Evolutionary conservation across 768 basidiomycete species (phyloP).

Genomic region (Rhodotorula graminis): DNA sequence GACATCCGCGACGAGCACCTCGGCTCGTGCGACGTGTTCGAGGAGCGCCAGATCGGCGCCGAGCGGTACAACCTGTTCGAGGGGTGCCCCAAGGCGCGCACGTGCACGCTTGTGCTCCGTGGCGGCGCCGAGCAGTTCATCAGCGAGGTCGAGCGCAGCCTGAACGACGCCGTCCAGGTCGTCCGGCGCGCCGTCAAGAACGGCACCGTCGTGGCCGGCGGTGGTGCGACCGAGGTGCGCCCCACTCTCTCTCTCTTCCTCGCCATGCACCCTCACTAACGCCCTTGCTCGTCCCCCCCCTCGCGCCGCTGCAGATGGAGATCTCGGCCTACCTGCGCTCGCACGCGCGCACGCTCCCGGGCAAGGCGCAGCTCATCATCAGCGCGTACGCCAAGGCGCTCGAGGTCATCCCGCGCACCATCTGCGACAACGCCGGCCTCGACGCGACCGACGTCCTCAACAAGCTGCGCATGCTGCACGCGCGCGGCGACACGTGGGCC

Average conservation of each 20-base stretch:
- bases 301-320: conserved; percentile 66
- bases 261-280: not conserved
- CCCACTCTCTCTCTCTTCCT: not conserved
- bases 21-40: conserved; percentile 85
- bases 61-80: conserved; percentile 95
- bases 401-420: conserved; percentile 95
- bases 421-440: conserved; percentile 95
- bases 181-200: conserved; percentile 94
- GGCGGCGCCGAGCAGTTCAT: conserved; percentile 99
- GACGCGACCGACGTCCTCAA: conserved; percentile 97
- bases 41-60: conserved; percentile 92
- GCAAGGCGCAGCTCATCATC: conserved; percentile 89
- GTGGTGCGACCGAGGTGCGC: conserved; percentile 88
- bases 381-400: conserved; percentile 94
- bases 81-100: conserved; percentile 86
- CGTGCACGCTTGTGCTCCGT: conserved; percentile 86
- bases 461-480: conserved; percentile 94
- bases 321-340: conserved; percentile 89
- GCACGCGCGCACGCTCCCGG: conserved; percentile 84
- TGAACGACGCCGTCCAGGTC: conserved; percentile 99
- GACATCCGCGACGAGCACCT: conserved; percentile 84
- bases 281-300: not conserved
- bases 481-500: conserved; percentile 74
- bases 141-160: conserved; percentile 91
- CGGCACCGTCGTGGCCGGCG: conserved; percentile 93